phyloP scores from a whole-genome alignment of 2,329 filamentous ascomycete species.

The Tolypocladium album region DNA sequence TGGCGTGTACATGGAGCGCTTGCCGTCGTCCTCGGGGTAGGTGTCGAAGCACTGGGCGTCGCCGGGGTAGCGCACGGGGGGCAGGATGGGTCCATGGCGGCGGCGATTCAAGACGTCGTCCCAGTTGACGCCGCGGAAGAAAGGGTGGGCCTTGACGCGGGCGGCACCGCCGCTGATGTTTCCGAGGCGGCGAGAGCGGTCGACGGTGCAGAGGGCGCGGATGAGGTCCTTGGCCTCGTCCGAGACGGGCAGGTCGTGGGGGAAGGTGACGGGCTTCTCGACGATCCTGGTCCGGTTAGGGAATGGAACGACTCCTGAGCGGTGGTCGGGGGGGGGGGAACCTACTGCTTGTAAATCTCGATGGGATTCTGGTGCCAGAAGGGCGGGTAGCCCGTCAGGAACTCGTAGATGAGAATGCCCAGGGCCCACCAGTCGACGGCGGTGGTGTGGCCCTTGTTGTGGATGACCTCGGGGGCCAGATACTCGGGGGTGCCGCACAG shows the following conservation, averaged over 20 bases:
- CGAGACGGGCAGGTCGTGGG: constrained; percentile 54
- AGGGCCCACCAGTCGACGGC: constrained; percentile 85
- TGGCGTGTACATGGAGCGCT: constrained; percentile 54
- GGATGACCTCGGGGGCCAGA: constrained; percentile 73
- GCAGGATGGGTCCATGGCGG: constrained; percentile 60
- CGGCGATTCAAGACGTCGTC: constrained; percentile 56
- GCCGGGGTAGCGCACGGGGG: constrained; percentile 60
- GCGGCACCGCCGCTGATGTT: constrained; percentile 66
- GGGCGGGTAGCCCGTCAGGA: constrained; percentile 73
- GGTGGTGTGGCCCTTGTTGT: constrained; percentile 65
- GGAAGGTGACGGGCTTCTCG: constrained; percentile 66
- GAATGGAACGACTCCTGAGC: too few species aligned
- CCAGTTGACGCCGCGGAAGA: constrained; percentile 67
- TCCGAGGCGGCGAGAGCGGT: constrained; percentile 66
- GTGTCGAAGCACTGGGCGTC: constrained; percentile 75
- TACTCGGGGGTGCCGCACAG: constrained; percentile 79
- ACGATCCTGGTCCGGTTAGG: constrained; percentile 48
- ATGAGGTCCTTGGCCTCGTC: constrained; percentile 64
- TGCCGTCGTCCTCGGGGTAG: constrained; percentile 66
- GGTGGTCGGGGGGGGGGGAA: not conserved
- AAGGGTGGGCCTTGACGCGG: constrained; percentile 64
- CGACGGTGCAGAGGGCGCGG: constrained; percentile 64
- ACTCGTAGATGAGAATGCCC: constrained; percentile 76
- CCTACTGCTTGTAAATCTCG: constrained; percentile 72
- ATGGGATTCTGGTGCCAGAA: constrained; percentile 84